Base-by-base conservation (phyloP, 2,329 filamentous ascomycete genomes). In the Graphium sp. region DNA sequence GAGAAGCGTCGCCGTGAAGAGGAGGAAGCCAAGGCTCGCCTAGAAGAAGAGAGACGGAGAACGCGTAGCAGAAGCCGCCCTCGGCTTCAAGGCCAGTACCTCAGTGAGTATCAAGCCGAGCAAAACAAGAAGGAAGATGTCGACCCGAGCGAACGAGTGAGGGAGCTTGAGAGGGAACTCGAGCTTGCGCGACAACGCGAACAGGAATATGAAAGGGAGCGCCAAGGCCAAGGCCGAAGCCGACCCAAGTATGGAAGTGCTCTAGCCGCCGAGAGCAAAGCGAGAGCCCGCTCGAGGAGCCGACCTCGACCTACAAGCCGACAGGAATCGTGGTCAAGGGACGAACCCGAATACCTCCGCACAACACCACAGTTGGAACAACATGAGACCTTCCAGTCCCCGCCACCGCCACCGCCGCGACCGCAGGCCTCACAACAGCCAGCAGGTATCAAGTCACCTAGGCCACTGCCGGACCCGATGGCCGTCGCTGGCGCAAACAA, bases 51-150 rank as follows among this genome's bases (percentile, higher is more conserved):
- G 43, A 67, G 77, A 26, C 61, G 62, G 40, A 61, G 67, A 33
- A 60, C 68, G 32, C 65, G 70, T 34, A 65, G 60, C 29, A 63
- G 69, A 35, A 75, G 68, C 42, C 74, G 84, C 40, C 61, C 64
- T 21, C 69, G 74, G 35, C 59, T 93, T 14, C 76, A 74, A 34
- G 84, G 84, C 3, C 84, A 93, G 45, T 85, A 76, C 41, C 63
- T 92, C 28, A 87, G 80, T 44, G 79, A 93, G 45, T 92, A 93
- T 46, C 77, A 82, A 47, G 72, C 75, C 13, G 74, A 82, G 39
- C 72, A 79, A 45, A 49, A 60, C 35, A 43, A 49, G 30, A 39
- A 32, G 46, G 44, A 40, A 42, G 40, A 46, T 52, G 33, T 44
- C 44, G 42, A 33, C 16, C 39, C 41, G 20, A 36, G 44, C 13